A percentile compares a stretch with the other conserved stretches of the same genome.
phyloP scores from a whole-genome alignment of 2,329 filamentous ascomycete genomes.

The Fusarium transvaalense region DNA sequence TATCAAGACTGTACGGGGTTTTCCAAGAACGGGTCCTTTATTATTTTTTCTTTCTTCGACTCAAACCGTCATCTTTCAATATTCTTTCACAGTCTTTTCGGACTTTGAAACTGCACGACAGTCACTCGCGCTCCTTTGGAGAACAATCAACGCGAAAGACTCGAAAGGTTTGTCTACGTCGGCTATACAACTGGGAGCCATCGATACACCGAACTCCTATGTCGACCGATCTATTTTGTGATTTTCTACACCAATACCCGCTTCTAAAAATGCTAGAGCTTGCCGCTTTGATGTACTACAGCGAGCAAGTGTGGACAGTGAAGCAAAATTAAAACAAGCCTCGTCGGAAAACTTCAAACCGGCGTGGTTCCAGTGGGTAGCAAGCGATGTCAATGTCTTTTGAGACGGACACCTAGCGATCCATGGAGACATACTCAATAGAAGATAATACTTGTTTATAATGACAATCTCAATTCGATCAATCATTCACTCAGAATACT shows the following conservation, averaged over 20 bases:
- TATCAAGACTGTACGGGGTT: constrained; percentile 37
- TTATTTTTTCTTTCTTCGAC: constrained; percentile 26
- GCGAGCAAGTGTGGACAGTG: constrained; percentile 77
- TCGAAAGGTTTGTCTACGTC: constrained; percentile 38
- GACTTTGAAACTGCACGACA: not conserved
- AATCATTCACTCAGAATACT: constrained; percentile 9
- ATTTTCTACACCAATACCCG: constrained; percentile 45
- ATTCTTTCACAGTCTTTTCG: constrained; percentile 13
- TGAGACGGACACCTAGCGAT: constrained; percentile 50
- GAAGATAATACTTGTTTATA: constrained; percentile 5
- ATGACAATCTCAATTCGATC: constrained; percentile 7
- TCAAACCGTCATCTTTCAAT: not conserved
- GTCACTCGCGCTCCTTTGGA: constrained; percentile 17
- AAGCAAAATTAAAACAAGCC: constrained; percentile 68
- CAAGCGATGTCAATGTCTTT: constrained; percentile 47
- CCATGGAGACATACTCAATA: constrained; percentile 53
- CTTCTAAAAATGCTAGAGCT: constrained; percentile 77
- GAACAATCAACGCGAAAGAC: constrained; percentile 30
- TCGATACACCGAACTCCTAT: constrained; percentile 5
- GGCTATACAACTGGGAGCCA: not conserved
- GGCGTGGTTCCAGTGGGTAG: constrained; percentile 50
- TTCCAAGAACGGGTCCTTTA: constrained; percentile 9
- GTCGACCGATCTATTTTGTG: not conserved
- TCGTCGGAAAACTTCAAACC: constrained; percentile 42
- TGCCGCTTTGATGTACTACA: constrained; percentile 67